Conservation (phyloP, 1,139 yeast genomes). For the Taphrina deformans region DNA sequence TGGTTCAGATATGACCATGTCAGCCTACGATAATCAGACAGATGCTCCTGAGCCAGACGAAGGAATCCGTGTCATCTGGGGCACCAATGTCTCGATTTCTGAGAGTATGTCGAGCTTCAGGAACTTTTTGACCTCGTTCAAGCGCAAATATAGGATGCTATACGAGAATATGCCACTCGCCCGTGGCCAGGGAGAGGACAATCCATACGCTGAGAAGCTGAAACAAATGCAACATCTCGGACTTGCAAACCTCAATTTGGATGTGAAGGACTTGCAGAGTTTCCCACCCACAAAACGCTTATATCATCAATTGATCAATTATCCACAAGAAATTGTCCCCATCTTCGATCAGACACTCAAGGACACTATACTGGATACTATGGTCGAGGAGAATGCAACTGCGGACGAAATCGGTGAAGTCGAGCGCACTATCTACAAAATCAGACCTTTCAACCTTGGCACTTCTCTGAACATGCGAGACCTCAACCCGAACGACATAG, state of each 20-base stretch:
- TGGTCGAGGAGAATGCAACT: slow-evolving; percentile 52
- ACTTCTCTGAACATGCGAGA: slow-evolving; percentile 72
- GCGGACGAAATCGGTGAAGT: slow-evolving; percentile 47
- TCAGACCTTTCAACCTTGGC: slow-evolving; percentile 70
- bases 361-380: slow-evolving; percentile 81
- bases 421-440: slow-evolving; percentile 69
- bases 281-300: slow-evolving; percentile 75
- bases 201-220: slow-evolving; percentile 71
- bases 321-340: slow-evolving; percentile 96
- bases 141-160: slow-evolving; percentile 67
- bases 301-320: slow-evolving; percentile 79
- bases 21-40: slow-evolving; percentile 36
- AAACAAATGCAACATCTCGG: slow-evolving; percentile 72
- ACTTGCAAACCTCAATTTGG: slow-evolving; percentile 77
- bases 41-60: slow-evolving; percentile 44
- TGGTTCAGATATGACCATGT: slow-evolving; percentile 50
- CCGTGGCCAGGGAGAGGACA: slow-evolving; percentile 66
- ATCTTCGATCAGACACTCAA: slow-evolving; percentile 95
- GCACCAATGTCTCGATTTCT: slow-evolving; percentile 91
- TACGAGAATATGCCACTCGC: slow-evolving; percentile 51
- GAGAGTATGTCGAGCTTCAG: slow-evolving; percentile 80
- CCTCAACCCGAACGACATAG: slow-evolving; percentile 85
- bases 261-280: slow-evolving; percentile 74
- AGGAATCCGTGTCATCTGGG: slow-evolving; percentile 87
- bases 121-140: slow-evolving; percentile 79